Percentiles rank a stretch among this genome's conserved stretches.
Evolutionary conservation across 768 basidiomycete genomes (phyloP).

Genomic region (Suillus hirtellus): DNA sequence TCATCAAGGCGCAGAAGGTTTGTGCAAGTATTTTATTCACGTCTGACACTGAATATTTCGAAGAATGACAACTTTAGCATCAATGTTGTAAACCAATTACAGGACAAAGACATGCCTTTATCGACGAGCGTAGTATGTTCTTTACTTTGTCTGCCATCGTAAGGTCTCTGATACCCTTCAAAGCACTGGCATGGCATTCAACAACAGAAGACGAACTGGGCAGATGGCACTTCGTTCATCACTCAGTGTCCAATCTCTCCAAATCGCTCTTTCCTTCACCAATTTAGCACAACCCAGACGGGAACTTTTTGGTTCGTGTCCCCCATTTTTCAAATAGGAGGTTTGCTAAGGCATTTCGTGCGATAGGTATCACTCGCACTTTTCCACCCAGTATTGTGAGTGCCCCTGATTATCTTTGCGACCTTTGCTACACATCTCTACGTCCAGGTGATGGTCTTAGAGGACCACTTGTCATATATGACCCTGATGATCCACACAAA

Average conservation of each 20-base stretch:
- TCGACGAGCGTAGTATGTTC: conserved; percentile 37
- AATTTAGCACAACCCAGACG: conserved; percentile 41
- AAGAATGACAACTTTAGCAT: conserved; percentile 37
- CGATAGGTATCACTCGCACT: conserved; percentile 42
- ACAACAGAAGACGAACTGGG: conserved; percentile 35
- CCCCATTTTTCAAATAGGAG: not conserved
- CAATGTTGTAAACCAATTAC: conserved; percentile 37
- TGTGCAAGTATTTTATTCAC: conserved; percentile 1
- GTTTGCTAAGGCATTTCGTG: conserved; percentile 11
- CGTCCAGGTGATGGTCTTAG: conserved; percentile 37
- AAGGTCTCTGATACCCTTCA: not conserved
- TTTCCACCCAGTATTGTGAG: conserved; percentile 39
- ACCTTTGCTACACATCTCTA: not conserved
- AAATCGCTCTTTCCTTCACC: conserved; percentile 40
- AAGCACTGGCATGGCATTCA: conserved; percentile 38
- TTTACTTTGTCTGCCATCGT: not conserved
- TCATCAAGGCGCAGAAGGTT: conserved; percentile 46
- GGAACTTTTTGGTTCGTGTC: conserved; percentile 43
- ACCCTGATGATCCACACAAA: conserved; percentile 45
- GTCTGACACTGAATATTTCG: not conserved
- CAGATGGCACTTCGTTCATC: conserved; percentile 42
- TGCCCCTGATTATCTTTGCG: conserved; percentile 27
- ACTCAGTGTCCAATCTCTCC: conserved; percentile 49
- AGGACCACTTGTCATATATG: conserved; percentile 47
- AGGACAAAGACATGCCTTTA: conserved; percentile 34